These are phyloP conservation scores for Platanus orientalis DNA, from an alignment of 164 flowering plant species.

Conservation along the genomic window DNA sequence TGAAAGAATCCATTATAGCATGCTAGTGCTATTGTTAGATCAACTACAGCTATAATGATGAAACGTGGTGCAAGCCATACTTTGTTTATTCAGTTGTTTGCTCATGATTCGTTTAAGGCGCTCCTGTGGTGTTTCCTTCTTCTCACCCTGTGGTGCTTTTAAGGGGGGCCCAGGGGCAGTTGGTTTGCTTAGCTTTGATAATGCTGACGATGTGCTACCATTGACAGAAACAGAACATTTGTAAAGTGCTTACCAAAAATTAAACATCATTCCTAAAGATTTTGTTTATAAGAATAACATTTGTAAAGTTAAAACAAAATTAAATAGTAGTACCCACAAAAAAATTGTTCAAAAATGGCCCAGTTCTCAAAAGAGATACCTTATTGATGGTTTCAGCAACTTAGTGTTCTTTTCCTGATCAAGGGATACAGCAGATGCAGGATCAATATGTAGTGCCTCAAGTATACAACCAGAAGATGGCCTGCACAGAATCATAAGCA, in stretches of 20 bases:
- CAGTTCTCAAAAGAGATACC: conserved; percentile 36
- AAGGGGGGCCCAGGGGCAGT: conserved; percentile 35
- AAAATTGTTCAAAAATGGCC: not conserved
- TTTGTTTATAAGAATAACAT: not conserved
- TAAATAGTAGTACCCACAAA: not conserved
- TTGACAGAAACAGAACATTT: not conserved
- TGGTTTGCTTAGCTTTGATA: conserved; percentile 76
- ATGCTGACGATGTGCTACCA: conserved; percentile 71
- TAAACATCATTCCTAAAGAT: not conserved
- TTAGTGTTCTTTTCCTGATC: conserved; percentile 68
- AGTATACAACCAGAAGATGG: conserved; percentile 75
- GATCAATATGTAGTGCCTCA: conserved; percentile 95
- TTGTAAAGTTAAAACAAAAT: not conserved
- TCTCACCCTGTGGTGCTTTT: conserved; percentile 66
- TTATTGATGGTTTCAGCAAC: conserved; percentile 49
- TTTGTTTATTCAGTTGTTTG: conserved; percentile 89
- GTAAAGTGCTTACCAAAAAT: not conserved
- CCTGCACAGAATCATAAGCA: conserved; percentile 67
- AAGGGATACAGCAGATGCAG: conserved; percentile 87
- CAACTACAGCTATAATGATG: not conserved
- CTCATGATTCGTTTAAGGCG: conserved; percentile 96
- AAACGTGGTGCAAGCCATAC: conserved; percentile 41
- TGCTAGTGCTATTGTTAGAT: not conserved
- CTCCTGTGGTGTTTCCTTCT: conserved; percentile 99
- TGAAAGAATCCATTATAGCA: not conserved